phyloP scores from a whole-genome alignment of 2,329 filamentous ascomycete genomes.

The Monilinia laxa region DNA sequence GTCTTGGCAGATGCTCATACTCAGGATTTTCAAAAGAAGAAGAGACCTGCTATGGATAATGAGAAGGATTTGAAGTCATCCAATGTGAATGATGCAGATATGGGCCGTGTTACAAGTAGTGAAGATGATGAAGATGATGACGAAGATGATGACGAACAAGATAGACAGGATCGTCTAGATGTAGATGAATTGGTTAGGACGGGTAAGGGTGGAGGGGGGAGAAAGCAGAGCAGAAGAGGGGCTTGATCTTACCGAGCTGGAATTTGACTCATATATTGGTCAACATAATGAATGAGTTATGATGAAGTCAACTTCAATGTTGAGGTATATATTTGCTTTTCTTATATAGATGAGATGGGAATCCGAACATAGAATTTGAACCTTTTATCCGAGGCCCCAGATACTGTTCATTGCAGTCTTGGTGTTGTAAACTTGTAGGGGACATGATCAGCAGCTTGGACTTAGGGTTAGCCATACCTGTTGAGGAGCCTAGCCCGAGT shows the following conservation, averaged over 20 bases:
- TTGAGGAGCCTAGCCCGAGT: no score
- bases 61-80: constrained; percentile 4
- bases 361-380: not conserved
- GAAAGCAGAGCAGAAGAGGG: not conserved
- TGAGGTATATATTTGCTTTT: not conserved
- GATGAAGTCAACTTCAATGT: not conserved
- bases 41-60: constrained; percentile 41
- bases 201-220: not conserved
- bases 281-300: not conserved
- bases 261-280: not conserved
- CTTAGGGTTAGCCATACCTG: no score
- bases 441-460: no score
- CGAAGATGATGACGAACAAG: constrained; percentile 32
- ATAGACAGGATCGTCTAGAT: constrained; percentile 33
- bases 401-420: no score
- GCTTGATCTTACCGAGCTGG: not conserved
- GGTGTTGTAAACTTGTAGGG: no score
- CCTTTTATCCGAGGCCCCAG: no score
- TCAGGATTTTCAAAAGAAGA: constrained; percentile 87
- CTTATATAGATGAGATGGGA: not conserved
- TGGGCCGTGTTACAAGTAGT: constrained; percentile 21
- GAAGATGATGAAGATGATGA: constrained; percentile 29
- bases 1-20: constrained; percentile 83
- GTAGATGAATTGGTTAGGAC: constrained; percentile 29
- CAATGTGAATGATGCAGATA: constrained; percentile 26